Percentiles rank a stretch among this genome's conserved stretches.
Evolutionary conservation across 306 rosid genomes (phyloP).

Genomic region (Gynostemma pentaphyllum): DNA sequence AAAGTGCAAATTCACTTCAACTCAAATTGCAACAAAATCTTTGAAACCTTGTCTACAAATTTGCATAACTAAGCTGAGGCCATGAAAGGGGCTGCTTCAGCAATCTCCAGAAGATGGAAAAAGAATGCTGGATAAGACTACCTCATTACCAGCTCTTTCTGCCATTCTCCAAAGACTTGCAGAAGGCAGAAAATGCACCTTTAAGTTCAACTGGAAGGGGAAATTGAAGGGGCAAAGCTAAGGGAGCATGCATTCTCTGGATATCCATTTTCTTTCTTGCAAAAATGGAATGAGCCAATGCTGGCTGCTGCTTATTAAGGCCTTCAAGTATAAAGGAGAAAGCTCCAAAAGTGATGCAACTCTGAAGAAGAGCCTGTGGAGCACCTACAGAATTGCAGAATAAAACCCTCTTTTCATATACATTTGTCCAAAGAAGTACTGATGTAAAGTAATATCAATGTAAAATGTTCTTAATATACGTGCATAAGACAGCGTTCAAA

Average conservation of each 20-base stretch:
- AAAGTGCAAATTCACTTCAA: not conserved
- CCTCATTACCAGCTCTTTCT: constrained; percentile 26
- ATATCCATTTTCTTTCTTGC: constrained; percentile 24
- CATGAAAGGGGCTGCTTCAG: not conserved
- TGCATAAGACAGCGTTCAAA: not conserved
- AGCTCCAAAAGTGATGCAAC: constrained; percentile 90
- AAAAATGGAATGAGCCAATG: constrained; percentile 67
- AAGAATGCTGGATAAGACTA: not conserved
- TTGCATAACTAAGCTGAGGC: too few relatives aligned
- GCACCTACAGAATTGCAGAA: constrained; percentile 64
- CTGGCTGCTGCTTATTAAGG: constrained; percentile 87
- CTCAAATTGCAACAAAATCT: constrained; percentile 7
- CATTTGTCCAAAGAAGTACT: not conserved
- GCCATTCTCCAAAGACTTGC: constrained; percentile 50
- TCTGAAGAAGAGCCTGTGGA: constrained; percentile 90
- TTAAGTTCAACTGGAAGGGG: constrained; percentile 68
- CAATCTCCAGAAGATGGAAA: not conserved
- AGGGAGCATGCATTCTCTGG: constrained; percentile 16
- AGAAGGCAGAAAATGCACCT: constrained; percentile 60
- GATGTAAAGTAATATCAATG: not conserved
- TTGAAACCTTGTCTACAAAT: not conserved
- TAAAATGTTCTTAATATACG: not conserved
- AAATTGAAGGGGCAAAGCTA: constrained; percentile 60
- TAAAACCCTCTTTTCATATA: not conserved
- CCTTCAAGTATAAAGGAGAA: constrained; percentile 82